phyloP scores from a whole-genome alignment of 257 asterid species.

The Solanum paucissectum region DNA sequence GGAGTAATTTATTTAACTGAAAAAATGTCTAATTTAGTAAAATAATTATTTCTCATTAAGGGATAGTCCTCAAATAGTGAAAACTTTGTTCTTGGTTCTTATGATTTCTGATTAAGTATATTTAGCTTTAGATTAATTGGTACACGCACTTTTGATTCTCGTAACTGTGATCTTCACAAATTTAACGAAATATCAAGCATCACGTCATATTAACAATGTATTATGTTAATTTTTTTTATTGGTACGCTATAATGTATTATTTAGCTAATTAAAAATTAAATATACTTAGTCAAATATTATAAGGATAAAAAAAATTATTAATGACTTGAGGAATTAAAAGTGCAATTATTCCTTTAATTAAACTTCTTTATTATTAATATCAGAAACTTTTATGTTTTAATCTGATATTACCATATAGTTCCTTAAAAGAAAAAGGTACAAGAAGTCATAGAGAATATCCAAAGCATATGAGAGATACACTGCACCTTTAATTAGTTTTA shows the following conservation, averaged over 20 bases:
- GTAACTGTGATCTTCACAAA: neutral
- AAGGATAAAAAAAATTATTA: neutral
- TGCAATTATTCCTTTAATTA: neutral
- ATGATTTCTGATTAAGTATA: neutral
- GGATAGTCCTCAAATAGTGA: neutral
- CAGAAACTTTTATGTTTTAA: neutral
- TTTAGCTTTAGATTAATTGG: neutral
- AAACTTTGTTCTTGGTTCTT: neutral
- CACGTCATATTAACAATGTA: neutral
- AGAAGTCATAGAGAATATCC: neutral
- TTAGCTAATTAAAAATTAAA: neutral
- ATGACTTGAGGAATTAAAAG: neutral
- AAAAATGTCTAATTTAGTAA: neutral
- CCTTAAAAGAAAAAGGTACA: neutral
- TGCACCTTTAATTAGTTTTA: neutral
- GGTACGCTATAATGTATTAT: neutral
- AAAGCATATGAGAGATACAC: neutral
- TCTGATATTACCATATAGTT: neutral
- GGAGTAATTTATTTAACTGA: neutral
- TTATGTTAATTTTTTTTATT: neutral
- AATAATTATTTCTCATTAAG: neutral
- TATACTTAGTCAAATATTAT: neutral
- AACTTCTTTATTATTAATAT: neutral
- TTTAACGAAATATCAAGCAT: neutral
- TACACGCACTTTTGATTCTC: neutral